phyloP scores from a whole-genome alignment of 73 alveolate genomes.

The Paramecium tetraurelia region DNA sequence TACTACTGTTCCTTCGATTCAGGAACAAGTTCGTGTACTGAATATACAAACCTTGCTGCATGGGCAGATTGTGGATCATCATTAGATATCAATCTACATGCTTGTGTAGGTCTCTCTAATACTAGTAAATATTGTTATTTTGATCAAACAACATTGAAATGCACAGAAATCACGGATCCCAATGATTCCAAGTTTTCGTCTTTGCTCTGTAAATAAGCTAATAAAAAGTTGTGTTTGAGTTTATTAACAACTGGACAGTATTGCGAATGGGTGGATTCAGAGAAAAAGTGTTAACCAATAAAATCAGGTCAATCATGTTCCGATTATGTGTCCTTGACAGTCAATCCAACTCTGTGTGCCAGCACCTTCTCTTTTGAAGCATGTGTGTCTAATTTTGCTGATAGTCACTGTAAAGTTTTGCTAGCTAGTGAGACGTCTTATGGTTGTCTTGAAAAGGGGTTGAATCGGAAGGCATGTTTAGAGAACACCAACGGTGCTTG shows the following conservation, averaged over 20 bases:
- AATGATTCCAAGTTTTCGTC: background rate
- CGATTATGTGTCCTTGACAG: background rate
- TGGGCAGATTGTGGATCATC: slow-evolving; percentile 23
- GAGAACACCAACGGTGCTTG: background rate
- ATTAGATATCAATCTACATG: background rate
- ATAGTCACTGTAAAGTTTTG: background rate
- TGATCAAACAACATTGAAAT: background rate
- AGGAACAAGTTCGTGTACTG: background rate
- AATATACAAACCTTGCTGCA: background rate
- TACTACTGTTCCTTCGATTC: background rate
- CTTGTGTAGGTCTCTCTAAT: background rate
- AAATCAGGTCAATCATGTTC: background rate
- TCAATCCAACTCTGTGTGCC: background rate
- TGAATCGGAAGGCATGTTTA: background rate
- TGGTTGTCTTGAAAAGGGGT: background rate
- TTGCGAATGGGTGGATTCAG: background rate
- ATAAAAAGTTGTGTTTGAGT: background rate
- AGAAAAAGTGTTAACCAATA: background rate
- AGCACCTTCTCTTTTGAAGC: background rate
- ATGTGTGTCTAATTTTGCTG: background rate
- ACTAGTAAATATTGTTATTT: background rate
- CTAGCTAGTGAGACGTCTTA: background rate
- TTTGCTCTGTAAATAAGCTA: background rate
- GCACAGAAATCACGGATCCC: background rate
- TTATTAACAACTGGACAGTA: background rate